A percentile compares a stretch with the other conserved stretches of the same genome.
Conservation (phyloP, 345 rosid genomes). For the Salix exigua region DNA sequence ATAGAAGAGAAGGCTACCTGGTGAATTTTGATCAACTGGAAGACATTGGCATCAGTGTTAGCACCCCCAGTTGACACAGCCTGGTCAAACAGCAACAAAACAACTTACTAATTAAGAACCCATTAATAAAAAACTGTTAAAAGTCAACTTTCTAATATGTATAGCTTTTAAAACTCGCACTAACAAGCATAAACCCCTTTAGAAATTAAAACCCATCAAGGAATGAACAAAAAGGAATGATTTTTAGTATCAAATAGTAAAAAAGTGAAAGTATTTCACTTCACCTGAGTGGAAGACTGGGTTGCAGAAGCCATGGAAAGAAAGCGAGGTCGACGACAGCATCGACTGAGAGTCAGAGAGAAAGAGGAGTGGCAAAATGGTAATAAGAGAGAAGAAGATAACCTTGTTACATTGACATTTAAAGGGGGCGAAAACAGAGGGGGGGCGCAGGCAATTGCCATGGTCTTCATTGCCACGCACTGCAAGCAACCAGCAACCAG, state of each 20-base stretch:
- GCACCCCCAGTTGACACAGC: slow-evolving; percentile 52
- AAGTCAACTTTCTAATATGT: no score
- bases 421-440: slow-evolving; percentile 16
- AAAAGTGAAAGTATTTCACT: not conserved
- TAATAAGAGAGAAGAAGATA: slow-evolving; percentile 22
- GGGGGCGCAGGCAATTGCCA: slow-evolving; percentile 11
- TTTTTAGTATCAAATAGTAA: not conserved
- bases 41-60: slow-evolving; percentile 43
- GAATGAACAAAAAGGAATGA: no score
- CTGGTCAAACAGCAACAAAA: slow-evolving; percentile 42
- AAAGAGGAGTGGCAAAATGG: slow-evolving; percentile 25
- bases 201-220: not conserved
- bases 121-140: no score
- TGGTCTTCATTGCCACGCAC: slow-evolving; percentile 29
- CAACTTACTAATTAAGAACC: no score
- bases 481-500: no score
- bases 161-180: no score
- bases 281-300: slow-evolving; percentile 56
- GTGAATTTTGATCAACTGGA: slow-evolving; percentile 71
- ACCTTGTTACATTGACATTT: slow-evolving; percentile 14
- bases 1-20: slow-evolving; percentile 44
- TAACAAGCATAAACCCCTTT: no score
- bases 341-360: slow-evolving; percentile 11
- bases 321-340: slow-evolving; percentile 15
- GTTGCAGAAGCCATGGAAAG: slow-evolving; percentile 68